Conservation (phyloP, 2,329 filamentous ascomycete genomes). For the Lecanicillium sp. region DNA sequence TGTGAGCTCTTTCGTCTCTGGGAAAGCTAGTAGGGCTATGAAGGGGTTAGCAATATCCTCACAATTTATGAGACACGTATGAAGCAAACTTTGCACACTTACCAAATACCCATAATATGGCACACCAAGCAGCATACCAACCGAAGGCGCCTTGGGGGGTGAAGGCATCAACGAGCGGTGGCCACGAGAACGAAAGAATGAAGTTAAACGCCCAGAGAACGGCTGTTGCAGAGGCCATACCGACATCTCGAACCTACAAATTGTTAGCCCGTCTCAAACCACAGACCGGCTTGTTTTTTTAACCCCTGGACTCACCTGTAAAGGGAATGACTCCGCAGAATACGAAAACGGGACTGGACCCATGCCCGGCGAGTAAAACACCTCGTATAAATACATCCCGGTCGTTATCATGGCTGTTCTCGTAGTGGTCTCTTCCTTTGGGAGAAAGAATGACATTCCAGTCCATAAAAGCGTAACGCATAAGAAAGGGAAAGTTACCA, state of each 20-base stretch:
- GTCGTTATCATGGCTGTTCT: slow-evolving; percentile 13
- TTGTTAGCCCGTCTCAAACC: slow-evolving; percentile 11
- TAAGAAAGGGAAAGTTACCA: slow-evolving; percentile 25
- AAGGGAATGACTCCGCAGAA: slow-evolving; percentile 29
- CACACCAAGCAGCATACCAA: not conserved
- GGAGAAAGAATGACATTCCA: slow-evolving; percentile 19
- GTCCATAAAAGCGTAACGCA: slow-evolving; percentile 23
- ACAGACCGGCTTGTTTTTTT: slow-evolving; percentile 17
- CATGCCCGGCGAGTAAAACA: slow-evolving; percentile 26
- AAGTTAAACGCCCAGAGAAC: not conserved
- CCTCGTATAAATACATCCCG: slow-evolving; percentile 4
- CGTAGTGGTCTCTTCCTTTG: not conserved
- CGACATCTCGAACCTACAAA: slow-evolving; percentile 10
- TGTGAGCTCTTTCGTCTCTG: slow-evolving; percentile 42
- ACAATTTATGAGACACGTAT: slow-evolving; percentile 36
- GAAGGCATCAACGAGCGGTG: not conserved
- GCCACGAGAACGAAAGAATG: not conserved
- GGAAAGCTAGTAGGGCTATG: slow-evolving; percentile 32
- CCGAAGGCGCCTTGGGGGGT: not conserved
- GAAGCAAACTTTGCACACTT: slow-evolving; percentile 21
- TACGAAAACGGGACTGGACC: slow-evolving; percentile 29
- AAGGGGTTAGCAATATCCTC: slow-evolving; percentile 17
- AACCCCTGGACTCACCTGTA: slow-evolving; percentile 17
- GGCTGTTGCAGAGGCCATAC: not conserved
- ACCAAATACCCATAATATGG: not conserved